These are phyloP conservation scores for Pestalotiopsis sp. DNA, from an alignment of 2,329 filamentous ascomycete species.

Conservation along the genomic window DNA sequence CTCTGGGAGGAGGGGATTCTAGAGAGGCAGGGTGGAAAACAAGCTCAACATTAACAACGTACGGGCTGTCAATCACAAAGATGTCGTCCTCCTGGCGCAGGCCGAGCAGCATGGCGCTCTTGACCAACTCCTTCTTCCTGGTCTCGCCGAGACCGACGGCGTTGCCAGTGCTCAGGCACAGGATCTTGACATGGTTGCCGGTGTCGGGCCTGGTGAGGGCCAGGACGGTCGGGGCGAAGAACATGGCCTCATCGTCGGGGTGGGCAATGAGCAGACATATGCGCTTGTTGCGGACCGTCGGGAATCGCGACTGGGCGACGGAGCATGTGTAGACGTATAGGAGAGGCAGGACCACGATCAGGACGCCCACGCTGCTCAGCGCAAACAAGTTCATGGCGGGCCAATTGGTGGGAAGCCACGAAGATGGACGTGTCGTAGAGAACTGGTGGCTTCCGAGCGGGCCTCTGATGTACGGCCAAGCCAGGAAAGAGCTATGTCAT, in stretches of 20 bases:
- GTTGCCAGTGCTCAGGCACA: constrained; percentile 88
- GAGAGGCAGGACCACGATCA: constrained; percentile 45
- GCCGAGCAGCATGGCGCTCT: constrained; percentile 78
- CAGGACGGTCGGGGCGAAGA: constrained; percentile 88
- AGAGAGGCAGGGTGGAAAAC: background rate
- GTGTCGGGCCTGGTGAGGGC: constrained; percentile 78
- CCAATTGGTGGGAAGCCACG: background rate
- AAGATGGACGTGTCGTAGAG: background rate
- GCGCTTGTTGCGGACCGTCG: constrained; percentile 76
- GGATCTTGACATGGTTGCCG: constrained; percentile 90
- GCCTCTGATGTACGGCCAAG: background rate
- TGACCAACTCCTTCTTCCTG: constrained; percentile 80
- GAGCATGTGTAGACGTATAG: constrained; percentile 56
- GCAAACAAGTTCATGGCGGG: constrained; percentile 19
- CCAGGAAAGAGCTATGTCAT: background rate
- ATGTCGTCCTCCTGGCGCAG: constrained; percentile 77
- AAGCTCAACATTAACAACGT: constrained; percentile 30
- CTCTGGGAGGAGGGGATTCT: background rate
- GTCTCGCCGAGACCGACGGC: constrained; percentile 85
- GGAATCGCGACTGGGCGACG: constrained; percentile 56
- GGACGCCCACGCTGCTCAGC: constrained; percentile 34
- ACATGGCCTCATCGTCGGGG: constrained; percentile 99
- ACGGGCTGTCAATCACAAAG: constrained; percentile 81
- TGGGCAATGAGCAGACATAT: constrained; percentile 94
- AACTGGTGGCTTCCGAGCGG: background rate